Conservation (phyloP, 148 eudicot species). For the Vaccinium vitisidaea region DNA sequence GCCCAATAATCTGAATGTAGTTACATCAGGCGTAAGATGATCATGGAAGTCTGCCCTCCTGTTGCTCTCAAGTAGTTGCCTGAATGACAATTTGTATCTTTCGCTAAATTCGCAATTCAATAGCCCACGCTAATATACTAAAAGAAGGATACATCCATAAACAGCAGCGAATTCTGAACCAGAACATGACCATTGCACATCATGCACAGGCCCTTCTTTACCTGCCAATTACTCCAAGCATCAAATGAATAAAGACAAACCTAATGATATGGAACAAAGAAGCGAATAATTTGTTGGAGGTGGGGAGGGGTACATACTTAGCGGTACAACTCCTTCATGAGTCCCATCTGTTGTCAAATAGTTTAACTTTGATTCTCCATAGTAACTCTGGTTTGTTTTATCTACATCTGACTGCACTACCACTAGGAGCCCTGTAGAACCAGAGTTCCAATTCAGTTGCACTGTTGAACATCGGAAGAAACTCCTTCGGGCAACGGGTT, state of each 20-base stretch:
- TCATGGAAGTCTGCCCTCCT: not conserved
- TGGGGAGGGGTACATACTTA: conserved; percentile 47
- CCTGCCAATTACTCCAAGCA: conserved; percentile 41
- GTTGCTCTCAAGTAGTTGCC: not conserved
- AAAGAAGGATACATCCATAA: conserved; percentile 92
- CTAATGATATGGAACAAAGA: not conserved
- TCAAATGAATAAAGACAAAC: conserved; percentile 19
- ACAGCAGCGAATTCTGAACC: conserved; percentile 96
- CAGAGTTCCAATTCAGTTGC: conserved; percentile 79
- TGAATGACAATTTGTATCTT: not conserved
- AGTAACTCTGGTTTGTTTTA: conserved; percentile 98
- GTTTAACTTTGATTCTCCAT: conserved; percentile 91
- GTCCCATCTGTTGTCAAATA: conserved; percentile 88
- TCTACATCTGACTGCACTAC: conserved; percentile 98
- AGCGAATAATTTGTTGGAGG: not conserved
- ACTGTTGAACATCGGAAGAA: conserved; percentile 91
- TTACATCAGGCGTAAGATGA: not conserved
- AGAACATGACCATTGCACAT: conserved; percentile 92
- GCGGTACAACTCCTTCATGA: conserved; percentile 91
- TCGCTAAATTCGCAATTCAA: not conserved
- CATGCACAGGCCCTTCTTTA: conserved; percentile 97
- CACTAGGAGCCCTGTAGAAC: conserved; percentile 83
- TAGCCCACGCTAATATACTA: not conserved
- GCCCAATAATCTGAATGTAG: not conserved
- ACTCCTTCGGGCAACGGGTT: conserved; percentile 86